Evolutionary conservation across 139 green algal genomes (phyloP).

Genomic region (Closterium sp.): DNA sequence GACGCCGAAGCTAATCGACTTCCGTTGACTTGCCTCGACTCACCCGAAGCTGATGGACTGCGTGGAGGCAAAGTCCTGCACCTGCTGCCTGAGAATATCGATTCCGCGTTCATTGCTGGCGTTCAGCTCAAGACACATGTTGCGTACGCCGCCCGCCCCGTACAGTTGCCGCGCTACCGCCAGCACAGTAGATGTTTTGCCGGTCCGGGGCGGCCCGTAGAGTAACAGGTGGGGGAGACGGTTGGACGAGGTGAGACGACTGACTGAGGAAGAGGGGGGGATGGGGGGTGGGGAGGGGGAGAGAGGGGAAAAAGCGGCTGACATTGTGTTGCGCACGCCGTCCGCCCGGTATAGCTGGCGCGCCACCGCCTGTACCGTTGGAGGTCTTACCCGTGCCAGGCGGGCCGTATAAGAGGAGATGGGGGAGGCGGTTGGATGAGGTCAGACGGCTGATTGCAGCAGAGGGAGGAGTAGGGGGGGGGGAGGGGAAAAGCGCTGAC

Average conservation of each 20-base stretch:
- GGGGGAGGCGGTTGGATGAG: too few species aligned
- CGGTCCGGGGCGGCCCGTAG: constrained; percentile 97
- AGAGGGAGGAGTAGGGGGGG: too few species aligned
- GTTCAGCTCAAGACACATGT: constrained; percentile 97
- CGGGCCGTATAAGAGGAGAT: too few species aligned
- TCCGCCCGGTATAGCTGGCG: too few species aligned
- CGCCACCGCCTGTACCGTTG: too few species aligned
- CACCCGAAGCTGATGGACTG: constrained; percentile 82
- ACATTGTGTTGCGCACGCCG: too few species aligned
- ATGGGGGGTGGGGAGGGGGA: too few species aligned
- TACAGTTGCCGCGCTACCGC: constrained; percentile 92
- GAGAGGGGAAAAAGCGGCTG: too few species aligned
- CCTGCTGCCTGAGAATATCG: constrained; percentile 86
- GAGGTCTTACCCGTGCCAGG: too few species aligned
- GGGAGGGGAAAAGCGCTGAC: too few species aligned
- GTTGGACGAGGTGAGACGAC: constrained; percentile 75
- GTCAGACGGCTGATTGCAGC: too few species aligned
- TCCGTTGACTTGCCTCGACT: not conserved
- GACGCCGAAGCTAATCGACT: not conserved
- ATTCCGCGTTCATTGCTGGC: constrained; percentile 95
- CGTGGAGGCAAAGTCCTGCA: constrained; percentile 96
- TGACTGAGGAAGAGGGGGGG: too few species aligned
- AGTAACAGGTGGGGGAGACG: constrained; percentile 93
- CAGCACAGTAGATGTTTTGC: constrained; percentile 94
- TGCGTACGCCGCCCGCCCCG: constrained; percentile 63